A percentile compares a stretch with the other conserved stretches of the same genome.
Conservation (phyloP, 1,139 yeast species). For the Magnusiomyces sp. region DNA sequence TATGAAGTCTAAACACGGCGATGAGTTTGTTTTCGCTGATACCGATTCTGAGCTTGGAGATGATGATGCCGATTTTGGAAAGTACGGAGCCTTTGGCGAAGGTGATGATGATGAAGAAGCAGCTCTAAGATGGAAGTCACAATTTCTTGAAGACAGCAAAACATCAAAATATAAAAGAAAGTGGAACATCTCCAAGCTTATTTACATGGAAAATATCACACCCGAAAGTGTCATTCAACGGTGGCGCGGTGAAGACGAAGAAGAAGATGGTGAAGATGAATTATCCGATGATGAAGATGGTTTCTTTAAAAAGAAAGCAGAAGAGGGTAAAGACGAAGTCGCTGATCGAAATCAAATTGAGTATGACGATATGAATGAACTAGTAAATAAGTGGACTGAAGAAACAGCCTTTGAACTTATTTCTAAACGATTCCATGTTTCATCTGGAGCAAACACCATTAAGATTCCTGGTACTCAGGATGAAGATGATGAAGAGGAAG, state of each 20-base stretch:
- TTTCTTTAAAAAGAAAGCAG: slow-evolving; percentile 52
- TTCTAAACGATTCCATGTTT: slow-evolving; percentile 35
- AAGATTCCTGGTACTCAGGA: slow-evolving; percentile 19
- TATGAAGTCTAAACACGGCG: slow-evolving; percentile 16
- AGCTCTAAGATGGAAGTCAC: slow-evolving; percentile 35
- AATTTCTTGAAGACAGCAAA: slow-evolving; percentile 19
- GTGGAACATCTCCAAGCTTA: slow-evolving; percentile 75
- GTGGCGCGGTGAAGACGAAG: slow-evolving; percentile 54
- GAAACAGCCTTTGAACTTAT: slow-evolving; percentile 37
- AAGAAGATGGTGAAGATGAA: slow-evolving; percentile 35
- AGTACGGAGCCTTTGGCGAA: slow-evolving; percentile 15
- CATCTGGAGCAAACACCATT: too few species aligned
- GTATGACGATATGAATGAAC: slow-evolving; percentile 20
- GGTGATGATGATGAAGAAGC: slow-evolving; percentile 31
- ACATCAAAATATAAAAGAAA: slow-evolving; percentile 32
- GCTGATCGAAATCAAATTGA: slow-evolving; percentile 14
- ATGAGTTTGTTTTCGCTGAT: slow-evolving; percentile 35
- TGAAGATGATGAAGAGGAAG: slow-evolving; percentile 41
- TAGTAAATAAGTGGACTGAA: slow-evolving; percentile 40
- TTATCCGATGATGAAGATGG: slow-evolving; percentile 41
- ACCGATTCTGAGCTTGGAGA: slow-evolving; percentile 39
- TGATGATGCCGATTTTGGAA: slow-evolving; percentile 27
- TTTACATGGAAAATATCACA: slow-evolving; percentile 67
- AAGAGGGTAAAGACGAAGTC: slow-evolving; percentile 27
- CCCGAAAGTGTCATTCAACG: slow-evolving; percentile 68